phyloP scores from a whole-genome alignment of 2,329 filamentous ascomycete species.

The Coniochaeta sp. region DNA sequence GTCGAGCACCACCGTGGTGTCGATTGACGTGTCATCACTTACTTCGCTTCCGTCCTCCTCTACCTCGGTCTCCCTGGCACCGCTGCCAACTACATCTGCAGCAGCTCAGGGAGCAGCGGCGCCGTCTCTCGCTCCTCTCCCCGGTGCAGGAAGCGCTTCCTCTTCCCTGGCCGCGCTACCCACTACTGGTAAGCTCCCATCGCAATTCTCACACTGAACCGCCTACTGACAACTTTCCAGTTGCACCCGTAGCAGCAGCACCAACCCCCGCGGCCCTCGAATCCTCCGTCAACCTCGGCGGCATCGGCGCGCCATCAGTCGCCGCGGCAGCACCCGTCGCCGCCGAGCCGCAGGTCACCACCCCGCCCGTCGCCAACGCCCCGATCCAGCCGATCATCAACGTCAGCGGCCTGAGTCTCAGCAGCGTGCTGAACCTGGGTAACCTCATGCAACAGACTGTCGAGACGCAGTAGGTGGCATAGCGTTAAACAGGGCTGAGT shows the following conservation, averaged over 20 bases:
- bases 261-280: conserved; percentile 11
- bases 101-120: conserved; percentile 3
- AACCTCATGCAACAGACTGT: conserved; percentile 26
- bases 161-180: conserved; percentile 6
- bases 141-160: not conserved
- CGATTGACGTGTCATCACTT: not conserved
- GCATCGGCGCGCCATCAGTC: conserved; percentile 15
- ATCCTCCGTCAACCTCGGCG: conserved; percentile 20
- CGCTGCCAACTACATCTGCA: conserved; percentile 6
- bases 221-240: not conserved
- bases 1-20: not conserved
- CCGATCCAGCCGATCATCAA: conserved; percentile 23
- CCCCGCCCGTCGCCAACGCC: conserved; percentile 17
- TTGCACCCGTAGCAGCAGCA: not conserved
- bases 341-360: conserved; percentile 12
- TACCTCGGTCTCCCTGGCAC: conserved; percentile 5
- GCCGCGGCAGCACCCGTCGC: conserved; percentile 10
- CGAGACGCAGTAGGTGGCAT: conserved; percentile 1
- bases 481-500: not conserved
- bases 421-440: conserved; percentile 36
- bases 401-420: conserved; percentile 32
- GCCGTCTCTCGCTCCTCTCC: conserved; percentile 9
- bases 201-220: not conserved
- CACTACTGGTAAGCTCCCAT: conserved; percentile 1
- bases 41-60: conserved; percentile 1